Evolutionary conservation across 2,329 filamentous ascomycete species (phyloP).

Genomic region (Hypoxylon sp.): DNA sequence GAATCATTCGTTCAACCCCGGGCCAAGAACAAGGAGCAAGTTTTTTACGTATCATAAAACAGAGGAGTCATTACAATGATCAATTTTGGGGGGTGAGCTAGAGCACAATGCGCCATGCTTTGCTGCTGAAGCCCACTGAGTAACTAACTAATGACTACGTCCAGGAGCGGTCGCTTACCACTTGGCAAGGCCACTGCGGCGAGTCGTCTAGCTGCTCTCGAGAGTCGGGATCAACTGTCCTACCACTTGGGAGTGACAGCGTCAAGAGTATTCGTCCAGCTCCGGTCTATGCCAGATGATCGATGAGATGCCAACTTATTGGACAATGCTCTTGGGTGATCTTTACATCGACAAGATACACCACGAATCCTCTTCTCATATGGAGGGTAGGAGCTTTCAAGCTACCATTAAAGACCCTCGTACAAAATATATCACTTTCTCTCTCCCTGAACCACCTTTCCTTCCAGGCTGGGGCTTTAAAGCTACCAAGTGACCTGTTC

Average conservation of each 20-base stretch:
- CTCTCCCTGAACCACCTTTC: conserved; percentile 50
- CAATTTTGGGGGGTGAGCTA: conserved; percentile 38
- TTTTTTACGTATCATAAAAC: background rate
- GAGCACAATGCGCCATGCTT: conserved; percentile 19
- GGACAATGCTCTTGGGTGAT: conserved; percentile 24
- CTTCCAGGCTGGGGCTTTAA: conserved; percentile 74
- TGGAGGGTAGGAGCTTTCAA: conserved; percentile 65
- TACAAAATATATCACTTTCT: conserved; percentile 52
- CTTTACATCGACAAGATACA: conserved; percentile 21
- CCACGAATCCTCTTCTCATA: conserved; percentile 33
- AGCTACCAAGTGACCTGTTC: conserved; percentile 71
- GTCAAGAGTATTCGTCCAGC: conserved; percentile 26
- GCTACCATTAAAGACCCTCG: conserved; percentile 64
- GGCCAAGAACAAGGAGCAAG: background rate
- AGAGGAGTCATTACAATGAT: conserved; percentile 16
- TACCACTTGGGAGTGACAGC: conserved; percentile 49
- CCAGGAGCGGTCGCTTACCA: conserved; percentile 35
- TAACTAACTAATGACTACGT: conserved; percentile 34
- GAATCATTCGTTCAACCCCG: background rate
- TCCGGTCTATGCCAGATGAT: conserved; percentile 22
- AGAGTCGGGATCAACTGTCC: conserved; percentile 32
- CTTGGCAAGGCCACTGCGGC: conserved; percentile 42
- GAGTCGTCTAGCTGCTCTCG: conserved; percentile 35
- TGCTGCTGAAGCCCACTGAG: conserved; percentile 32
- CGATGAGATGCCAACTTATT: conserved; percentile 20